Conservation (phyloP, 805 yeast genomes). For the Candida xiaguanensis region DNA sequence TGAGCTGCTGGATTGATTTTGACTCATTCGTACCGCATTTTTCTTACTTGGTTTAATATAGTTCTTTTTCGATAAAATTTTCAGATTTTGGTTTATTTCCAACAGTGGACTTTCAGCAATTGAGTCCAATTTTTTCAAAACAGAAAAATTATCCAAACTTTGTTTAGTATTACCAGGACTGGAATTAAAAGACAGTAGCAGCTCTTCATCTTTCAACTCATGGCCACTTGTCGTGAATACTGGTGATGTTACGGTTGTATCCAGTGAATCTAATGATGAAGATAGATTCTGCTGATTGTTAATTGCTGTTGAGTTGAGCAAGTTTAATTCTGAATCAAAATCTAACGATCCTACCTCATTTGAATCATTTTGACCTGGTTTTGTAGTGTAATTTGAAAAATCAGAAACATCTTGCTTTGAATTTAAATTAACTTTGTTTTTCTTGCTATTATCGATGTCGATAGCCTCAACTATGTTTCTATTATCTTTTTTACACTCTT, state of each 20-base stretch:
- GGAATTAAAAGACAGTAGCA: constrained; percentile 35
- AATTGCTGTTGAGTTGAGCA: constrained; percentile 43
- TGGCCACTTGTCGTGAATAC: constrained; percentile 30
- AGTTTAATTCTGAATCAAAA: constrained; percentile 42
- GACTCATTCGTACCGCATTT: constrained; percentile 6
- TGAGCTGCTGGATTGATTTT: constrained; percentile 13
- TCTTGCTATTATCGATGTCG: constrained; percentile 7
- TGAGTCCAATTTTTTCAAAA: constrained; percentile 21
- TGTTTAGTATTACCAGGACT: constrained; percentile 12
- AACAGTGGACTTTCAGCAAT: constrained; percentile 29
- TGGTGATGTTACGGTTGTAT: constrained; percentile 30
- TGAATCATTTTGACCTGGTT: constrained; percentile 6
- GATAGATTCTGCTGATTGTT: constrained; percentile 6
- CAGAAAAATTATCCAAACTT: constrained; percentile 2
- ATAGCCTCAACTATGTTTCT: constrained; percentile 5
- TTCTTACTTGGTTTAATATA: constrained; percentile 7
- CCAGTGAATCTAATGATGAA: constrained; percentile 38
- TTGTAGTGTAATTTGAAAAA: neutral
- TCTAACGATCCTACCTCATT: constrained; percentile 14
- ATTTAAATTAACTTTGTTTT: constrained; percentile 1
- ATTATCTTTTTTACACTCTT: neutral
- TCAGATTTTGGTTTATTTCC: constrained; percentile 21
- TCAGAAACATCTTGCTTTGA: too few species aligned
- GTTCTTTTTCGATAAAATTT: constrained; percentile 8
- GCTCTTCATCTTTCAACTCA: constrained; percentile 30